A percentile compares a stretch with the other conserved stretches of the same genome.
These are phyloP conservation scores for Phytopythium sindhum DNA, from an alignment of 352 stramenopile genomes.

Conservation along the genomic window DNA sequence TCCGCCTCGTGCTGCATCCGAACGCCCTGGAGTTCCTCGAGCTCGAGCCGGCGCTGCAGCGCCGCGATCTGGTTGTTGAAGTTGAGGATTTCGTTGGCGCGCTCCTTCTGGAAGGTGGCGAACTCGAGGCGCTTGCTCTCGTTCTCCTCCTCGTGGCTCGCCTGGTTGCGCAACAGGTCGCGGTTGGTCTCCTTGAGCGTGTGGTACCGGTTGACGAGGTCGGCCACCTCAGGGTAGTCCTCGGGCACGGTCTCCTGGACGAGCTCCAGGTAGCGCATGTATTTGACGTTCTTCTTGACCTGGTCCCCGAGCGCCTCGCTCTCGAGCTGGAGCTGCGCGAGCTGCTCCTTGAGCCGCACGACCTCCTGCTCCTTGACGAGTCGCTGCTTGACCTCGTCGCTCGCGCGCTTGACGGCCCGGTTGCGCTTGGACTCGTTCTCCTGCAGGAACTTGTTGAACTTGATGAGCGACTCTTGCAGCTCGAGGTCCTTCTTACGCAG, in stretches of 20 bases:
- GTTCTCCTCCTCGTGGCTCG: conserved; percentile 84
- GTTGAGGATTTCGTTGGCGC: conserved; percentile 91
- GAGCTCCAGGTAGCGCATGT: conserved; percentile 83
- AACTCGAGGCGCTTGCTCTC: conserved; percentile 81
- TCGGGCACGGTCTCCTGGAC: conserved; percentile 89
- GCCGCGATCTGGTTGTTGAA: conserved; percentile 90
- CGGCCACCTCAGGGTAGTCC: conserved; percentile 90
- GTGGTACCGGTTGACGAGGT: conserved; percentile 91
- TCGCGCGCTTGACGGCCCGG: conserved; percentile 88
- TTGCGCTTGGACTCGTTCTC: conserved; percentile 95
- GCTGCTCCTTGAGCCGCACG: conserved; percentile 61
- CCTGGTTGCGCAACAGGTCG: conserved; percentile 70
- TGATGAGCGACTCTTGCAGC: conserved; percentile 94
- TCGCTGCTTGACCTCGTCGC: conserved; percentile 91
- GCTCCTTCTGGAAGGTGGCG: conserved; percentile 84
- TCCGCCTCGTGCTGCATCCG: conserved; percentile 88
- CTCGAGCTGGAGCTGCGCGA: conserved; percentile 61
- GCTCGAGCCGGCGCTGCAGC: conserved; percentile 78
- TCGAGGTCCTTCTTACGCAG: conserved; percentile 93
- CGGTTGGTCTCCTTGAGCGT: conserved; percentile 91
- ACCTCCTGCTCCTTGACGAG: conserved; percentile 89
- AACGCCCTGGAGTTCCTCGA: conserved; percentile 60
- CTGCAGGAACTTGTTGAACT: conserved; percentile 96
- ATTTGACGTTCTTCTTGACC: conserved; percentile 84
- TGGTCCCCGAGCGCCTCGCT: conserved; percentile 62